Evolutionary conservation across 176 grass and related monocot species (phyloP), one percentile per base, ranked within the genome.

Genomic region (Otatea glauca): DNA sequence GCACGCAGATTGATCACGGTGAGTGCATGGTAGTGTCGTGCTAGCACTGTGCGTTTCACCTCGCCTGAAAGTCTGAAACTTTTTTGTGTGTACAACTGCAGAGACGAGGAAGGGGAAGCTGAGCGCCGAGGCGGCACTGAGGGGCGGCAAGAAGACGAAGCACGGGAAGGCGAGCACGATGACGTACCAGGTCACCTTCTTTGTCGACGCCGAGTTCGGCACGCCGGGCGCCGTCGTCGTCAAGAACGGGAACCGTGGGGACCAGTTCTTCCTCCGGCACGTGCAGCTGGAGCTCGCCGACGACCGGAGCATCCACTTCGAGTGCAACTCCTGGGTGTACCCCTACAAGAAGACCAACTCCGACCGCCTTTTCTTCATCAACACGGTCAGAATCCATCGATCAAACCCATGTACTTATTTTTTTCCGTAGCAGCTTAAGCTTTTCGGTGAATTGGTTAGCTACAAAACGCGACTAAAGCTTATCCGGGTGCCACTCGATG

Each of bases 241-340:
- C 18, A 86, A 84, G 76, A 95, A 88, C 70, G 91, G 89, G 5
- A 85, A 81, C 51, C 65, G 59, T 64, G 5, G 27, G 11, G 88
- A 90, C 56, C 88, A 82, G 44, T 99, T 99, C 84, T 92, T 96
- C 81, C 93, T 99, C 68, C 85, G 87, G 6, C 74, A 82, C 75
- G 91, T 94, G 20, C 85, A 65, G 9, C 72, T 99, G 11, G 16
- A 72, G 11, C 34, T 96, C 64, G 76, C 84, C 4, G 91, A 78
- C 5, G 88, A 84, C 84, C 77, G 84, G 9, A 81, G 50, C 24
- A 65, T 99, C 77, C 93, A 96, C 62, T 99, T 99, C 45, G 93
- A 99, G 24, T 99, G 96, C 89, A 92, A 94, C 88, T 99, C 96
- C 5, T 99, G 96, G 96, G 89, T 99, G 3, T 96, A 92, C 75